A percentile compares a stretch with the other conserved stretches of the same genome.
These are phyloP conservation scores for Fraxinus albicans DNA, from an alignment of 305 asterid species.

Conservation along the genomic window DNA sequence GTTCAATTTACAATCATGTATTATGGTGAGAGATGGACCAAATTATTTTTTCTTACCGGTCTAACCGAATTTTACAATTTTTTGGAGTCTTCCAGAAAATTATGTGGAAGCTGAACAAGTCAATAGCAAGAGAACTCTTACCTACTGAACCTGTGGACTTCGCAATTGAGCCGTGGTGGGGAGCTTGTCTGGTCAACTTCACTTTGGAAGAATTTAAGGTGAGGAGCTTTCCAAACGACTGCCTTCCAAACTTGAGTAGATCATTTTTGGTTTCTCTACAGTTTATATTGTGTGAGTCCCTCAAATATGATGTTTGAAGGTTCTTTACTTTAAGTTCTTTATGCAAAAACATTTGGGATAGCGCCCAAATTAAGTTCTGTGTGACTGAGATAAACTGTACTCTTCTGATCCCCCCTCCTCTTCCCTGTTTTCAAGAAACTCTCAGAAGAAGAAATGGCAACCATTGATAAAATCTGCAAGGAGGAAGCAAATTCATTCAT, in stretches of 20 bases:
- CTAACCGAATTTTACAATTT: slow-evolving; percentile 33
- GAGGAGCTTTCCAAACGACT: slow-evolving; percentile 27
- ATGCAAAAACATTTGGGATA: neutral
- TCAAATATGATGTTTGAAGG: neutral
- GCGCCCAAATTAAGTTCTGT: slow-evolving; percentile 8
- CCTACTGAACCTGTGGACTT: slow-evolving; percentile 93
- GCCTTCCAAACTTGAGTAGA: neutral
- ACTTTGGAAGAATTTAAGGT: slow-evolving; percentile 99
- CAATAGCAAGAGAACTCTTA: slow-evolving; percentile 93
- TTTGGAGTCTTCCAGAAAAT: slow-evolving; percentile 84
- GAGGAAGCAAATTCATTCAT: slow-evolving; percentile 93
- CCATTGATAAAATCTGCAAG: slow-evolving; percentile 95
- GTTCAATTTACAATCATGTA: slow-evolving; percentile 25
- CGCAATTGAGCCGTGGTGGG: slow-evolving; percentile 98
- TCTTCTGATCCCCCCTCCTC: slow-evolving; percentile 17
- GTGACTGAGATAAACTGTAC: slow-evolving; percentile 18
- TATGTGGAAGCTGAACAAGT: slow-evolving; percentile 99
- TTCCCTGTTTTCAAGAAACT: slow-evolving; percentile 63
- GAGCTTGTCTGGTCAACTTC: slow-evolving; percentile 95
- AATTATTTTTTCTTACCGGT: slow-evolving; percentile 18
- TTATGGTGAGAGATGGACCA: slow-evolving; percentile 3
- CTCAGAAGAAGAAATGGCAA: slow-evolving; percentile 94
- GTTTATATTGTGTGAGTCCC: neutral
- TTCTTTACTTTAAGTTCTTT: slow-evolving; percentile 11
- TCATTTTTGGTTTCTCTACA: neutral